These are phyloP conservation scores for Telfairia occidentalis DNA, from an alignment of 331 rosid genomes.

Conservation along the genomic window DNA sequence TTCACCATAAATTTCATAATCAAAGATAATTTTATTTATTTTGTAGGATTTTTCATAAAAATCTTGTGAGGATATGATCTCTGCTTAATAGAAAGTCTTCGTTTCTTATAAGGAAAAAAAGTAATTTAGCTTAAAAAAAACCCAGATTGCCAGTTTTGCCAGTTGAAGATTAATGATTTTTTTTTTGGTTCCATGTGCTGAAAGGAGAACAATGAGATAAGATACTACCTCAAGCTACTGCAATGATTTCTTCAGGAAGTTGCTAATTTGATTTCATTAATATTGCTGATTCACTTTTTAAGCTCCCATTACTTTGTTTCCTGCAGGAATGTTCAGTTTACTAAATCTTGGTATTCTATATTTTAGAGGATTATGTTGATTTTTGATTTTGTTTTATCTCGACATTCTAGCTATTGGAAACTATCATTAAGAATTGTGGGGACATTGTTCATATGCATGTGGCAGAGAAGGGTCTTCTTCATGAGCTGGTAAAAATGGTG, in stretches of 20 bases:
- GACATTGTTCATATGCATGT: slow-evolving; percentile 97
- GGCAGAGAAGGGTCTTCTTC: slow-evolving; percentile 88
- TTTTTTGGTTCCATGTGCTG: neutral
- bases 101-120: neutral
- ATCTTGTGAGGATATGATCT: neutral
- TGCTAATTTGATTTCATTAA: neutral
- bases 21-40: neutral
- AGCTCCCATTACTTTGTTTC: neutral
- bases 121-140: neutral
- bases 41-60: neutral
- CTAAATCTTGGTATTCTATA: slow-evolving; percentile 19
- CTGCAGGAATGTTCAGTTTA: slow-evolving; percentile 2
- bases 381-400: slow-evolving; percentile 29
- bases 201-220: neutral
- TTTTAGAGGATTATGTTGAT: slow-evolving; percentile 29
- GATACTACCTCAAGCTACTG: neutral
- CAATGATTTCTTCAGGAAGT: neutral
- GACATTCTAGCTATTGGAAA: slow-evolving; percentile 74
- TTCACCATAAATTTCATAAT: neutral
- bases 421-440: slow-evolving; percentile 87
- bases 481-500: slow-evolving; percentile 83
- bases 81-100: neutral
- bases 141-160: neutral
- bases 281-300: neutral
- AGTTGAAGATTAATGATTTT: neutral